These are phyloP conservation scores for Syzygium aromaticum DNA, from an alignment of 345 rosid species.

Conservation along the genomic window DNA sequence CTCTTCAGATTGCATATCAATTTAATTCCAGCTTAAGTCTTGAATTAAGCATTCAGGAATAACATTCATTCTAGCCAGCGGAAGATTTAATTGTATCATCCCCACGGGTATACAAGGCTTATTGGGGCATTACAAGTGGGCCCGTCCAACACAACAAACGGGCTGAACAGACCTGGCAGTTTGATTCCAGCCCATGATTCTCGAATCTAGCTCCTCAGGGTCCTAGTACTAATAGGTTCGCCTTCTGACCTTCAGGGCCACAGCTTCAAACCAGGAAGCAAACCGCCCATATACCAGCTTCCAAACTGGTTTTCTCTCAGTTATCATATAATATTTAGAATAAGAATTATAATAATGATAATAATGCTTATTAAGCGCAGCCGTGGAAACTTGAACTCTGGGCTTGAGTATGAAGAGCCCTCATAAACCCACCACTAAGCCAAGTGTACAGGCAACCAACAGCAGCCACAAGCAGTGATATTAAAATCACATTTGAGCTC, in stretches of 20 bases:
- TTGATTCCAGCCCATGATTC: background rate
- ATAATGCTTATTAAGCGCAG: background rate
- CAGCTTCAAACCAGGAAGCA: background rate
- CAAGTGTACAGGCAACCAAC: background rate
- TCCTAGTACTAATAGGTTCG: background rate
- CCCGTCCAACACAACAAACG: background rate
- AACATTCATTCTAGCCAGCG: too few relatives aligned
- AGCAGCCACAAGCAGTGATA: background rate
- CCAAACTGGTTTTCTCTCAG: background rate
- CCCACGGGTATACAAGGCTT: background rate
- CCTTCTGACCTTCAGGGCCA: background rate
- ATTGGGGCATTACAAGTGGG: background rate
- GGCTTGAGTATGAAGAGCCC: background rate
- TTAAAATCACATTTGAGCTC: background rate
- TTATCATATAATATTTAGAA: background rate
- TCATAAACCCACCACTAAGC: background rate
- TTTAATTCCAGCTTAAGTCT: background rate
- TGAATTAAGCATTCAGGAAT: background rate
- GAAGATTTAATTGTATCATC: background rate
- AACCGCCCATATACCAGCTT: background rate
- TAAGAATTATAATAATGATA: background rate
- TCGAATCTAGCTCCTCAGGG: background rate
- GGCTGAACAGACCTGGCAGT: background rate
- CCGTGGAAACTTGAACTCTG: background rate
- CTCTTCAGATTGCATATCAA: background rate